A percentile compares a stretch with the other conserved stretches of the same genome.
Evolutionary conservation across 768 basidiomycete species (phyloP).

Genomic region (Hericium coralloides): DNA sequence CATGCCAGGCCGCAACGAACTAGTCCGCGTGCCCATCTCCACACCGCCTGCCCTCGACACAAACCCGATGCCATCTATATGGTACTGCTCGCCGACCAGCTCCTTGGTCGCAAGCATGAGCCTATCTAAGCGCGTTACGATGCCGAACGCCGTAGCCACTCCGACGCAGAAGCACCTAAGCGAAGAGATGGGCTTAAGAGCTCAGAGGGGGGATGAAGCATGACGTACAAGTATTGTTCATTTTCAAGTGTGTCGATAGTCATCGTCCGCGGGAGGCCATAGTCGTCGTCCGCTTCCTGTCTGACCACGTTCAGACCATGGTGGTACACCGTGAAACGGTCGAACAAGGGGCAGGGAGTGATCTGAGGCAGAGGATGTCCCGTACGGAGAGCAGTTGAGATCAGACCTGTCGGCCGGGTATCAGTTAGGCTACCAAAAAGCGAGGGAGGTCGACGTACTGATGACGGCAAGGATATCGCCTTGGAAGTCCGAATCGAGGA

Average conservation of each 20-base stretch:
- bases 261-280: slow-evolving; percentile 60
- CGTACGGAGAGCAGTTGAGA: slow-evolving; percentile 65
- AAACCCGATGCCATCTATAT: slow-evolving; percentile 61
- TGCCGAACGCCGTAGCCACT: slow-evolving; percentile 56
- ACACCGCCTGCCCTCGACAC: slow-evolving; percentile 17
- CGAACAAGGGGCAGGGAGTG: slow-evolving; percentile 62
- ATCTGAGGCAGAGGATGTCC: slow-evolving; percentile 78
- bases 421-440: background rate
- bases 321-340: slow-evolving; percentile 36
- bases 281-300: slow-evolving; percentile 64
- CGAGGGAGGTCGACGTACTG: slow-evolving; percentile 31
- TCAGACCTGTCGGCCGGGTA: slow-evolving; percentile 43
- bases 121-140: slow-evolving; percentile 66
- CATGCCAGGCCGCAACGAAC: slow-evolving; percentile 11
- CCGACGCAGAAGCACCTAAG: slow-evolving; percentile 63
- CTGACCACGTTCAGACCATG: slow-evolving; percentile 62
- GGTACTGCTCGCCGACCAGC: slow-evolving; percentile 79
- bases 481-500: slow-evolving; percentile 74
- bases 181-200: background rate
- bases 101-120: slow-evolving; percentile 80
- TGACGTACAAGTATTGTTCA: slow-evolving; percentile 67
- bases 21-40: slow-evolving; percentile 25
- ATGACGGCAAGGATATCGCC: slow-evolving; percentile 81
- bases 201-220: background rate
- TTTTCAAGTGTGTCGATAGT: slow-evolving; percentile 67